Evolutionary conservation across 352 stramenopile genomes (phyloP), one percentile per base, ranked within the genome.

Genomic region (Phytopythium oedochilum): DNA sequence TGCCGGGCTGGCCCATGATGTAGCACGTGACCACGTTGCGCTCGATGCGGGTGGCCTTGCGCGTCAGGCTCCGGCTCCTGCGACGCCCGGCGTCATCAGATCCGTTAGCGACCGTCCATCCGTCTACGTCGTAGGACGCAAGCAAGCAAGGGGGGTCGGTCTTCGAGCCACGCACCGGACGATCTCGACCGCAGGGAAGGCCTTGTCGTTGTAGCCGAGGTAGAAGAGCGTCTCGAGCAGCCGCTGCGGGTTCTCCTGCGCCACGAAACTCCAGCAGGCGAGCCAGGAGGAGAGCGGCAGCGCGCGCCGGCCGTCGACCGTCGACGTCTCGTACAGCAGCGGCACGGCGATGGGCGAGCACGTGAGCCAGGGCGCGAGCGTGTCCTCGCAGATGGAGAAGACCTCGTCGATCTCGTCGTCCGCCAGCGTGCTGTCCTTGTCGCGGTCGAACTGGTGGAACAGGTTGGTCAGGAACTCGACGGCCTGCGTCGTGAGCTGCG

Each of bases 351-450:
- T 73, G 23, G 68, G 64, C 10, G 78, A 86, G 48, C 76, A 89
- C 5, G 68, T 89, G 23, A 68, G 75, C 84, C 84, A 94, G 12
- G 82, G 83, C 23, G 80, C 64, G 53, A 71, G 57, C 40, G 75
- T 75, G 43, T 92, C 76, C 34, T 88, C 76, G 56, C 76, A 89
- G 60, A 96, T 94, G 9, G 78, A 87, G 57, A 96, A 96, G 55
- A 96, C 81, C 38, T 75, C 75, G 28, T 86, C 70, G 43, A 94
- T 55, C 29, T 94, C 81, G 44, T 86, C 75, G 35, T 81, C 66
- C 2, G 59, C 64, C 44, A 96, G 70, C 23, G 83, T 81, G 38
- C 79, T 75, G 55, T 94, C 83, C 64, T 91, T 90, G 63, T 94
- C 85, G 7, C 68, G 71, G 60, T 93, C 85, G 66, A 94, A 95